These are phyloP conservation scores for Endoconidiophora polonica DNA, from an alignment of 2,329 filamentous ascomycete genomes.

Conservation along the genomic window DNA sequence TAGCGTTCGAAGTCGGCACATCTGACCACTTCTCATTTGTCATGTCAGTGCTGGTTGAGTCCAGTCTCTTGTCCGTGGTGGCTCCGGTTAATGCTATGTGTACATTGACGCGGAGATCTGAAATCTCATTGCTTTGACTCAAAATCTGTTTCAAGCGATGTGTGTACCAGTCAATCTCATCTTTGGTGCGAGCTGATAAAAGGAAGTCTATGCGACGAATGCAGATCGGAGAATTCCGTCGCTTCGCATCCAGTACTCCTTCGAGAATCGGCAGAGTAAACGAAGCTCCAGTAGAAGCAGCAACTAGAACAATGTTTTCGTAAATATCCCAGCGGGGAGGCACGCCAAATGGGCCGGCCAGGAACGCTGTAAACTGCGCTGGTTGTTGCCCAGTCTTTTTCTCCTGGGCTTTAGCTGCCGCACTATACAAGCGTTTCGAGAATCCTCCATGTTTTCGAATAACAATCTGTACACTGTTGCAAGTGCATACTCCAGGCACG, in stretches of 20 bases:
- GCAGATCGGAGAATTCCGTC: conserved; percentile 24
- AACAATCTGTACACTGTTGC: conserved; percentile 43
- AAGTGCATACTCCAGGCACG: conserved; percentile 33
- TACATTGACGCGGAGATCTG: conserved; percentile 31
- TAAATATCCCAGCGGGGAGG: conserved; percentile 40
- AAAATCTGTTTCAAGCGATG: conserved; percentile 31
- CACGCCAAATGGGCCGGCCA: conserved; percentile 39
- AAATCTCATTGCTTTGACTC: conserved; percentile 23
- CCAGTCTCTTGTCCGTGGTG: neutral
- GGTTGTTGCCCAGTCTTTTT: conserved; percentile 17
- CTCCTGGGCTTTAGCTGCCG: conserved; percentile 24
- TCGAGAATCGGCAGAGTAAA: conserved; percentile 44
- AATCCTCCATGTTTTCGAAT: conserved; percentile 40
- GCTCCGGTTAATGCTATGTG: conserved; percentile 36
- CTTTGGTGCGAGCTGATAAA: conserved; percentile 31
- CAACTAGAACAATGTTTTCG: conserved; percentile 42
- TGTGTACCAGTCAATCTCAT: conserved; percentile 40
- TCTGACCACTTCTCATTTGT: conserved; percentile 1
- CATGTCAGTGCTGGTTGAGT: neutral
- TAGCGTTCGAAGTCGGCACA: neutral
- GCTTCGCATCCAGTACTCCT: conserved; percentile 26
- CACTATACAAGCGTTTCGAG: conserved; percentile 34
- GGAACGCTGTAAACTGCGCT: conserved; percentile 26
- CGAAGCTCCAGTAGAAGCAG: conserved; percentile 46
- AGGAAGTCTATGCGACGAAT: conserved; percentile 36